These are phyloP conservation scores for Rhodosporidiobolus odoratus DNA, from an alignment of 768 basidiomycete species.

Conservation along the genomic window DNA sequence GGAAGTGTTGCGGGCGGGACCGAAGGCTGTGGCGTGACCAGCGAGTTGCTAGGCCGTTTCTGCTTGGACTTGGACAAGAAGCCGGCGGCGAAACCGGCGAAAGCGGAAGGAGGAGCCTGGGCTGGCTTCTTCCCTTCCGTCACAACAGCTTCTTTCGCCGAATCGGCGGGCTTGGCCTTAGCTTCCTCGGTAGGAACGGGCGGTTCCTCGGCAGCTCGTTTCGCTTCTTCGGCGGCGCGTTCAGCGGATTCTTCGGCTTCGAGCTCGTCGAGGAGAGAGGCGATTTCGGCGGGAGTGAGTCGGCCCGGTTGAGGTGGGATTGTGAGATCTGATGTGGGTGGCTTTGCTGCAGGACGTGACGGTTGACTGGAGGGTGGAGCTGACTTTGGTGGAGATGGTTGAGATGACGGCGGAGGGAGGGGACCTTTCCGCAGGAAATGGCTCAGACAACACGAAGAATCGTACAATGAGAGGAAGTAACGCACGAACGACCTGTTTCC, in stretches of 20 bases:
- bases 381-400: background rate
- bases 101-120: background rate
- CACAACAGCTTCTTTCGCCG: background rate
- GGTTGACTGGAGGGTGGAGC: background rate
- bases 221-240: background rate
- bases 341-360: background rate
- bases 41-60: conserved; percentile 22
- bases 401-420: background rate
- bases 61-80: conserved; percentile 32
- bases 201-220: background rate
- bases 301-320: conserved; percentile 1
- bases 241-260: conserved; percentile 25
- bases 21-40: background rate
- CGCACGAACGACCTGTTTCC: conserved; percentile 31
- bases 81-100: conserved; percentile 30
- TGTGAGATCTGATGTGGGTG: background rate
- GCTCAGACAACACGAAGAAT: background rate
- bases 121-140: background rate
- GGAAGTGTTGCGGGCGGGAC: background rate
- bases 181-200: background rate
- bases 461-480: background rate
- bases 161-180: too few relatives aligned
- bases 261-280: conserved; percentile 35
- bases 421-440: background rate
- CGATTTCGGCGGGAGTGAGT: background rate